Conservation (phyloP, 2,329 filamentous ascomycete genomes). For the Cladosporium velox region DNA sequence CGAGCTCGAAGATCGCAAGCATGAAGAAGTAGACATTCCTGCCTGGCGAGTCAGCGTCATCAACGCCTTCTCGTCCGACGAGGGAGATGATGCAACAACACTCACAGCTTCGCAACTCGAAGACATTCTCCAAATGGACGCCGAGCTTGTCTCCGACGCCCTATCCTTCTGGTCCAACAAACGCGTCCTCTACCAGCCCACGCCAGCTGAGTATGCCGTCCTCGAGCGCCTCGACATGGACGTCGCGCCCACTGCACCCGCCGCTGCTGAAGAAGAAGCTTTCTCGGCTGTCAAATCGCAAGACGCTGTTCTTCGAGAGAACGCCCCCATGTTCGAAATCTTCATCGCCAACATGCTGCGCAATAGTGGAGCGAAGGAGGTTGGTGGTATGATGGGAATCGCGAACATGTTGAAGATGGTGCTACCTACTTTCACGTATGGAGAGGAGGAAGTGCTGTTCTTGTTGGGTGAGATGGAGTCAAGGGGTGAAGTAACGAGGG, state of each 20-base stretch:
- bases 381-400: slow-evolving; percentile 79
- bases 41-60: slow-evolving; percentile 89
- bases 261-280: slow-evolving; percentile 38
- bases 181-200: slow-evolving; percentile 62
- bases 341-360: slow-evolving; percentile 96
- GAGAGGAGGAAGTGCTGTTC: slow-evolving; percentile 81
- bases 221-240: slow-evolving; percentile 61
- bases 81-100: slow-evolving; percentile 36
- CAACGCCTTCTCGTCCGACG: slow-evolving; percentile 68
- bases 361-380: slow-evolving; percentile 60
- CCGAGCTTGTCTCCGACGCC: slow-evolving; percentile 67
- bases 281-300: slow-evolving; percentile 54
- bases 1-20: slow-evolving; percentile 75
- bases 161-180: slow-evolving; percentile 72
- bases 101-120: slow-evolving; percentile 50
- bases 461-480: slow-evolving; percentile 80
- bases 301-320: slow-evolving; percentile 65
- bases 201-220: slow-evolving; percentile 61
- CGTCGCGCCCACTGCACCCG: slow-evolving; percentile 37
- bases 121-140: slow-evolving; percentile 67
- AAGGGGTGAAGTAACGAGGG: slow-evolving; percentile 58
- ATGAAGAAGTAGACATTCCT: slow-evolving; percentile 69
- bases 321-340: slow-evolving; percentile 77
- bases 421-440: slow-evolving; percentile 84
- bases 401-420: slow-evolving; percentile 95